Evolutionary conservation across 2,329 filamentous ascomycete species (phyloP), one percentile per base, ranked within the genome.

Genomic region (Scopulariopsis brevicaulis): DNA sequence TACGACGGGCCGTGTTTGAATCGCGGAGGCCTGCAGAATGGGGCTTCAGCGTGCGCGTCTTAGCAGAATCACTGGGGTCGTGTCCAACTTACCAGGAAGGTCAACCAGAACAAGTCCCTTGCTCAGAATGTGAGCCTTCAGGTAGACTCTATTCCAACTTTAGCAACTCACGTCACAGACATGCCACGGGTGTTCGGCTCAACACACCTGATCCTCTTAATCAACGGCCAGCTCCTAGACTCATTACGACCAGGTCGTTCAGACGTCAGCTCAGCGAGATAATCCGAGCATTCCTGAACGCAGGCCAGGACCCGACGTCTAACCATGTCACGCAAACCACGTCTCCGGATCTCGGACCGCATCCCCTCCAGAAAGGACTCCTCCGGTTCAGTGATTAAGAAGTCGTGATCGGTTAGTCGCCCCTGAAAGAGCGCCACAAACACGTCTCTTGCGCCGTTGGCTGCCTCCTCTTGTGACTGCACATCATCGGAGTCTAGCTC

Each of bases 21-120:
- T 79, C 77, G 1, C 73, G 74, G 10, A 79, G 71, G 0, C 76
- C 76, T 75, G 43, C 20, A 43, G 10, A 53, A 15, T 3, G 2
- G 15, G 25, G 2, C 54, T 34, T 43, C 37, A 43, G 37, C 37
- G 37, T 43, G 37, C 3, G 43, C 8, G 20, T 18, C 12, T 48
- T 22, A 48, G n/a, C 4, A 15, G 18, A 48, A 48, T 22, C 15
- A 48, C 37, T 24, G 37, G 28, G 0, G 37, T 1, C 2, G 14
- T n/a, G 1, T 24, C 24, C 25, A 12, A 60, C 64, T 24, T 67
- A 76, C 74, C 75, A 28, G 77, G 76, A 20, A 80, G 69, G 59
- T 80, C 77, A 0, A 76, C 76, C 7, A 80, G 68, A 4, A 78
- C 64, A 1, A 79, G 67, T 0, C 77, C 77, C 57, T 72, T 74